Conservation (phyloP, 73 alveolate species). For the Stentor roeselii region DNA sequence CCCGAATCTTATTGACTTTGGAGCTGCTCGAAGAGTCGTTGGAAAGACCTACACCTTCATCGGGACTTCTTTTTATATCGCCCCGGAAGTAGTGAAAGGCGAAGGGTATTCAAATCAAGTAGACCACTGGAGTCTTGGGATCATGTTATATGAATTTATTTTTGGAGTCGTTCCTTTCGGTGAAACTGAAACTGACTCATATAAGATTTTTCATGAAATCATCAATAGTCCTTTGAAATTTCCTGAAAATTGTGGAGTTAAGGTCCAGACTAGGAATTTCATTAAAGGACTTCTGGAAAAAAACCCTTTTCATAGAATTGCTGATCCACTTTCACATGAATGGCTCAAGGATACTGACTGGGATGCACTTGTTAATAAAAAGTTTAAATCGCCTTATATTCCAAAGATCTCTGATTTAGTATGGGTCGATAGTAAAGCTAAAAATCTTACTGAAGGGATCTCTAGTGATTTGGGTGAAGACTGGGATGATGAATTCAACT, state of each 20-base stretch:
- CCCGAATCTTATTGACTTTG: background rate
- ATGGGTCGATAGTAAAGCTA: no score
- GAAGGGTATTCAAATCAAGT: conserved; percentile 19
- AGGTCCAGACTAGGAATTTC: no score
- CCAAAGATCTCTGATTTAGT: background rate
- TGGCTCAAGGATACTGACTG: background rate
- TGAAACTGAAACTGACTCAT: conserved; percentile 40
- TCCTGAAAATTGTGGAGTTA: no score
- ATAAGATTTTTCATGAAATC: conserved; percentile 14
- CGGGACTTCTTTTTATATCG: conserved; percentile 28
- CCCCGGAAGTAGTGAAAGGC: conserved; percentile 27
- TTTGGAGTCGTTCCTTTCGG: conserved; percentile 29
- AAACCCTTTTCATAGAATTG: no score
- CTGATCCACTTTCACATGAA: no score
- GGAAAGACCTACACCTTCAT: conserved; percentile 15
- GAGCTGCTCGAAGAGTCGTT: conserved; percentile 16
- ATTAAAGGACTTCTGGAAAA: no score
- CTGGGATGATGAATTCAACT: no score
- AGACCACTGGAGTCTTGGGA: conserved; percentile 21
- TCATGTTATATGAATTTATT: conserved; percentile 22
- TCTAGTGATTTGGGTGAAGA: no score
- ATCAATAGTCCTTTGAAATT: no score
- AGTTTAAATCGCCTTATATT: background rate
- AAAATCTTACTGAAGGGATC: no score
- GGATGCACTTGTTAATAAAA: background rate